Evolutionary conservation across 495 filamentous ascomycete genomes (phyloP), one percentile per base, ranked within the genome.

Genomic region (Aspergillus biplanus): DNA sequence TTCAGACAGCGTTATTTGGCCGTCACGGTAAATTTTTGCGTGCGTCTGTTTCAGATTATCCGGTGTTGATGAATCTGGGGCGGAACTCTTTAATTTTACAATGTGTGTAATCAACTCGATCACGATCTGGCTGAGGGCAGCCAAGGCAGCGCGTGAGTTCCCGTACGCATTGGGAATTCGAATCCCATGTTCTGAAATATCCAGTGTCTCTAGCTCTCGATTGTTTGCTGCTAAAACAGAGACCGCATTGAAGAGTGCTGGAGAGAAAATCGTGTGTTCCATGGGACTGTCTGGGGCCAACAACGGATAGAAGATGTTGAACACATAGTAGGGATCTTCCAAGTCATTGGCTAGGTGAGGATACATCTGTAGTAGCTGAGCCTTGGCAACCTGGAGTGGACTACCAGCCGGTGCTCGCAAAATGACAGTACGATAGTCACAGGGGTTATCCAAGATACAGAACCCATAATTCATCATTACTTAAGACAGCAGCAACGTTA

Each of bases 381-480:
- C 64, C 56, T 75, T 78, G 27, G 75, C 78, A 31, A 73, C 47
- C 37, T 73, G 67, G 1, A 82, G 69, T n/a, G 78, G 75, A 52
- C 78, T 80, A 31, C 75, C 78, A 12, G 73, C 65, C 21, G 75
- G 72, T 52, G 78, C 75, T 1, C 75, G 73, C 33, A 85, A 67
- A 52, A 75, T 76, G 42, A 85, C 71, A 54, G 77, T 77, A 48
- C 80, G 82, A 58, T 83, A 81, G 73, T 88, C 80, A 66, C 76
- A 76, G 48, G 82, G 78, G 62, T 89, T 90, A n/a, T 82, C 72
- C 4, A 73, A 65, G 9, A 88, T 75, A 60, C 83, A 84, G 70
- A 90, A 90, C 4, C 88, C 88, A 53, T 90, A 90, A 48, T 88
- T 88, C 74, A 89, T 78, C 55, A 90, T 76, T 34, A 90, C 85